Base-by-base conservation (phyloP, 352 stramenopile species). In the Phytophthora sansomeana region DNA sequence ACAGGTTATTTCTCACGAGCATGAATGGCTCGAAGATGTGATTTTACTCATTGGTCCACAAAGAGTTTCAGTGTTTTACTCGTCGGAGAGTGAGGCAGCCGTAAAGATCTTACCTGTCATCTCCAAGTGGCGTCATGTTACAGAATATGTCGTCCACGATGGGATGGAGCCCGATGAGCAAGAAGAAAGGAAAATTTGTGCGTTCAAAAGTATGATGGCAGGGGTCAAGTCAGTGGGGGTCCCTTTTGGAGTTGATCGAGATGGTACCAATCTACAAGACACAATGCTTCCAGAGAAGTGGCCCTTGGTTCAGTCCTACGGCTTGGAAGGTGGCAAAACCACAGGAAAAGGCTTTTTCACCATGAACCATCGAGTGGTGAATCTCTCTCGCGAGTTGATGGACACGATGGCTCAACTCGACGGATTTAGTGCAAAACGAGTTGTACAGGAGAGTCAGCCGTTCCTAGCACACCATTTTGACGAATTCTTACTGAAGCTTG, bases 291-390 rank as follows among this genome's bases (percentile, higher is more conserved):
- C 77, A 0, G 86, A 94, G 51, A 91, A 90, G 41, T 92, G 86
- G 86, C 86, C 86, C 16, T 60, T 94, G 8, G 67, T 94, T 19
- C 86, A 94, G 61, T 85, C 82, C 0, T 94, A 83, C 39, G 86
- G 77, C 0, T 58, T 92, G 2, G 84, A 93, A 43, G 64, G 70
- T 10, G 63, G 75, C 3, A 68, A 58, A 4, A 66, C 48, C 0
- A 63, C 63, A 7, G 61, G 44, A 4, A 81, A 76, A 38, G 86
- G 86, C 0, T 94, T 94, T 67, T 89, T 94, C 58, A 91, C 83
- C 0, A 94, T 91, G 83, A 83, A 88, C 60, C 83, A 92, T 49
- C 41, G 63, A 33, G 78, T 91, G 33, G 69, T 92, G 5, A 90
- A 92, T 41, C 61, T 89, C 16, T 81, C 80, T 6, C 33, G 36